Conservation (phyloP, 2,329 filamentous ascomycete genomes). For the Diaporthe helianthi region DNA sequence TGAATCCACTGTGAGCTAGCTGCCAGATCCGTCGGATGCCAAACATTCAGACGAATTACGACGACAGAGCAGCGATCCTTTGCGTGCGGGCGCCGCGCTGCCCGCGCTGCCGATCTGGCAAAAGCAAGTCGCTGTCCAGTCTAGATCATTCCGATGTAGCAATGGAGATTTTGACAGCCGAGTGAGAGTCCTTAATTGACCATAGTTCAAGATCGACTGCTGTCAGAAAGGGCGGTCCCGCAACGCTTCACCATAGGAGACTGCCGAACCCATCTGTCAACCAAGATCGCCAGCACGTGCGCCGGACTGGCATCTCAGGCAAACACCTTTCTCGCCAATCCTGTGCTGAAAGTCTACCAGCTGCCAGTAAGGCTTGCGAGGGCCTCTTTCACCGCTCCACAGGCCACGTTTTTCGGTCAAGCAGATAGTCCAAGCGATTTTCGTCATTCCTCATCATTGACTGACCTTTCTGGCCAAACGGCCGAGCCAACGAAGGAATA, state of each 20-base stretch:
- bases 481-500: constrained; percentile 19
- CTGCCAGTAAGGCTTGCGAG: no score
- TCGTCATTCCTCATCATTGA: not conserved
- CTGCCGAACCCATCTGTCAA: not conserved
- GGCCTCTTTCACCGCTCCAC: not conserved
- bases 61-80: not conserved
- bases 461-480: constrained; percentile 11
- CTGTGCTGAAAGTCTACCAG: not conserved
- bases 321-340: not conserved
- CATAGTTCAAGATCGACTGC: not conserved
- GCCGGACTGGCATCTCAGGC: not conserved
- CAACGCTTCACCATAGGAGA: not conserved
- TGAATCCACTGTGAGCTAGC: constrained; percentile 1
- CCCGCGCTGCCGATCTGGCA: not conserved
- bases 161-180: constrained; percentile 22
- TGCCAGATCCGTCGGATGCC: constrained; percentile 3
- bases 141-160: constrained; percentile 6
- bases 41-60: constrained; percentile 1
- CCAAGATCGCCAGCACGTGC: not conserved
- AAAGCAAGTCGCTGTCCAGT: not conserved
- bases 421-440: not conserved
- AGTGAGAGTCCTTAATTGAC: not conserved
- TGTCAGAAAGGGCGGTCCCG: constrained; percentile 6
- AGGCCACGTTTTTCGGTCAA: constrained; percentile 20
- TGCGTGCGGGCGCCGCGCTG: constrained; percentile 1